Evolutionary conservation across 208 protist genomes (phyloP), one percentile per base, ranked within the genome.

Genomic region (Leishmania martiniquensis): DNA sequence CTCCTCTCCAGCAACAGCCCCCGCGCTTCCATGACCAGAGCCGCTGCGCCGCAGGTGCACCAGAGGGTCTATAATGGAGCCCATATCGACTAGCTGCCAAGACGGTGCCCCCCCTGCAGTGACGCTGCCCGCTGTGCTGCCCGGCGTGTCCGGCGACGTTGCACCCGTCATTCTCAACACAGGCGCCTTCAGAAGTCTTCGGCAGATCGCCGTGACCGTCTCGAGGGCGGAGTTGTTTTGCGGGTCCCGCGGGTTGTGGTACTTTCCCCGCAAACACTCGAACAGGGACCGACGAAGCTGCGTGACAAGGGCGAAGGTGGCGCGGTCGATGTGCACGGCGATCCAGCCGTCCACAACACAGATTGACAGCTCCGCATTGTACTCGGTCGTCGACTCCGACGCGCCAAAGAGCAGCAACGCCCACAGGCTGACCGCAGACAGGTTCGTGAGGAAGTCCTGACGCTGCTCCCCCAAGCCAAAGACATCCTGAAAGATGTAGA

Each of bases 321-420:
- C 76, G 2, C 60, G 6, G 57, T 87, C 81, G 10, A 95, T 89
- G 32, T 83, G 81, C 47, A 96, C 80, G 13, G 86, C 85, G 34
- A 97, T 85, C 92, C 94, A 97, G 17, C 81, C 83, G 59, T 95
- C 89, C 32, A 97, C 79, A 34, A 93, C 79, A 73, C 92, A 95
- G 39, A 97, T 75, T 5, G 75, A 75, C 32, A 97, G 62, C 13
- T 60, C 54, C 9, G 47, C 62, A 49, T 89, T 78, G 73, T 94
- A 96, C 54, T 70, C 54, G 44, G 89, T 84, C 34, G 89, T 84
- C 25, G 88, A 88, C 44, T 94, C 89, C 6, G 85, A 83, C 15
- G 86, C 89, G 4, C 92, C 94, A 77, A 97, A 96, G 32, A 97
- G 87, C 49, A 97, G 83, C 74, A 97, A 73, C 0, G 91, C 89